Base-by-base conservation (phyloP, 345 rosid genomes). In the Litchi chinensis region DNA sequence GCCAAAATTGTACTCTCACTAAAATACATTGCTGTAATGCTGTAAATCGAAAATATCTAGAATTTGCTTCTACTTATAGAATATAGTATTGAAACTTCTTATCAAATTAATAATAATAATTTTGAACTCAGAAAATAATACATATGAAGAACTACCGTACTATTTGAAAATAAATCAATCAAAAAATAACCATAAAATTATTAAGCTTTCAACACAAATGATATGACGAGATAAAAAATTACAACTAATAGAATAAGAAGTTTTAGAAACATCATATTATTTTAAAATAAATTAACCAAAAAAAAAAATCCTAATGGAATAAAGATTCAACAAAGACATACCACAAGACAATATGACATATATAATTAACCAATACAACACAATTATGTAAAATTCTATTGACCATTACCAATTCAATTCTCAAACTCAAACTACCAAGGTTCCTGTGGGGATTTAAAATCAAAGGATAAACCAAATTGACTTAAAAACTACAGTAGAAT, bases 401-500 rank as follows among this genome's bases (percentile, higher is more conserved):
- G 57, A 66, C 26, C 66, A 40, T 63, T 81, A 74, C 71, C 76
- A 76, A 75, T 50, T 52, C 73, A 54, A 26, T 72, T 75, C 75
- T 77, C 78, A 66, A 59, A 71, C 75, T 75, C 80, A 63, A 50
- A 68, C 76, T 74, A 57, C 67, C 70, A 73, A 64, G 8, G 40
- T 78, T 43, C 57, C 18, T 40, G 15, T 22, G 73, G 8, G 65
- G 76, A 32, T 60, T 6, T 46, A 48, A 43, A 32, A 74, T 57
- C 66, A 68, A 68, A 71, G 62, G 26, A 68, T 24, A 11, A 32
- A 40, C 46, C 46, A 19, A 52, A 59, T 65, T 13, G 52, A 57
- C 32, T 50, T 5, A 70, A 73, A 56, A 62, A 79, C 69, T 71
- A 80, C 79, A 73, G 79, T 73, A 67, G 77, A 74, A 79, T 84